Conservation (phyloP, 176 grass and related monocot species). For the Triticum aestivum region IWGSC_CS_RefSeq_v2.1 NC_057811.1:126401287-126401786, state of each 20-base stretch:
- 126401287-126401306: too few species aligned
- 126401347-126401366: background rate
- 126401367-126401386: background rate
- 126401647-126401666: background rate
- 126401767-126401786: background rate
- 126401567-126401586: background rate
- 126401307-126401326: too few species aligned
- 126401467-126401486: background rate
- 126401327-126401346: background rate
- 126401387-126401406: background rate
- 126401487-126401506: background rate
- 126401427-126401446: background rate
- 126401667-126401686: background rate
- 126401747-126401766: background rate
- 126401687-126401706: background rate
- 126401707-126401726: background rate
- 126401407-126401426: background rate
- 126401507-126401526: background rate
- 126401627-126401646: too few species aligned
- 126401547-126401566: background rate
- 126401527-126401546: background rate
- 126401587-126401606: background rate
- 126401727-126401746: background rate
- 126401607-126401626: background rate
- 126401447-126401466: background rate